Evolutionary conservation across 176 grass and related monocot species (phyloP).

Genomic region (Raddia distichophylla): DNA sequence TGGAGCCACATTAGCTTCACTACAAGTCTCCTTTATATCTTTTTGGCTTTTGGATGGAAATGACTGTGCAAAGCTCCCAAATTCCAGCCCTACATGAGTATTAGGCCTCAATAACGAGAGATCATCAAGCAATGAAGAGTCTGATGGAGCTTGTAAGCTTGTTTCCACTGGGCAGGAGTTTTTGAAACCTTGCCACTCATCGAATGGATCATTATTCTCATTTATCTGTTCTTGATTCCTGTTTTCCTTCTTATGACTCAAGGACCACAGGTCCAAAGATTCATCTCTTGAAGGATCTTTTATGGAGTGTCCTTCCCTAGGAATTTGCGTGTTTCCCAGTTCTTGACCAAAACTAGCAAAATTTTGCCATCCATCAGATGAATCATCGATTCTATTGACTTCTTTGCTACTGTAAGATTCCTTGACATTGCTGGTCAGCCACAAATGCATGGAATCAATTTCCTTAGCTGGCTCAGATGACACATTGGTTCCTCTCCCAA

Average conservation of each 20-base stretch:
- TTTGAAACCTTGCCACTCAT: slow-evolving; percentile 67
- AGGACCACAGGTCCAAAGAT: slow-evolving; percentile 45
- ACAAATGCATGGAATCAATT: slow-evolving; percentile 48
- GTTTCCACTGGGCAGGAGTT: slow-evolving; percentile 34
- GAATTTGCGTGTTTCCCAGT: slow-evolving; percentile 23
- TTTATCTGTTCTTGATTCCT: slow-evolving; percentile 37
- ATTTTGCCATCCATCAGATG: slow-evolving; percentile 63
- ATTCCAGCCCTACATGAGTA: slow-evolving; percentile 31
- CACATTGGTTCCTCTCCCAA: slow-evolving; percentile 29
- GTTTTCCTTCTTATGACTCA: slow-evolving; percentile 34
- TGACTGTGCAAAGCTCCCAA: slow-evolving; percentile 17
- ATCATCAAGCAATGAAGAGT: slow-evolving; percentile 38
- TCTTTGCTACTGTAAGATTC: slow-evolving; percentile 39
- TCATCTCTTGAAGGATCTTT: slow-evolving; percentile 47
- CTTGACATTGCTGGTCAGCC: slow-evolving; percentile 46
- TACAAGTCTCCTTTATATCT: slow-evolving; percentile 42
- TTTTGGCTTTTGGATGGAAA: slow-evolving; percentile 30
- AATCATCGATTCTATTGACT: slow-evolving; percentile 34
- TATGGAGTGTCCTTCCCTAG: slow-evolving; percentile 23
- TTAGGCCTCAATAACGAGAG: slow-evolving; percentile 24
- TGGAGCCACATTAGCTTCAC: slow-evolving; percentile 38
- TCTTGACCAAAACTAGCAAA: slow-evolving; percentile 57
- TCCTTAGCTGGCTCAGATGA: slow-evolving; percentile 48
- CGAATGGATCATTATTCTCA: slow-evolving; percentile 57
- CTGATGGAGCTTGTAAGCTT: slow-evolving; percentile 40